A percentile compares a stretch with the other conserved stretches of the same genome.
Conservation (phyloP, 2,329 filamentous ascomycete genomes). For the Myriosclerotinia curreyana region DNA sequence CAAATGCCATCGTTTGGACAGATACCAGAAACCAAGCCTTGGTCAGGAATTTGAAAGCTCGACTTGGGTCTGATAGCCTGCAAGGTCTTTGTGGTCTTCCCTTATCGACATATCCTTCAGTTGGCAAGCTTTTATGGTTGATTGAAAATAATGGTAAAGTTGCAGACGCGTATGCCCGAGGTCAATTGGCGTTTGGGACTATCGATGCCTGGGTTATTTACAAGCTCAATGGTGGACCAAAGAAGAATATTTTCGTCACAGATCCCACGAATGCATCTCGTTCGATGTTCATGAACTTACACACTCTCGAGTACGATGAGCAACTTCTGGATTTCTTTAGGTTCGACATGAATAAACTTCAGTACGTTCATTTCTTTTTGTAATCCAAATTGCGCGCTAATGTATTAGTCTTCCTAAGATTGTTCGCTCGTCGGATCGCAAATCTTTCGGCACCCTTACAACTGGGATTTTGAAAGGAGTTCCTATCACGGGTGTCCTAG, state of each 20-base stretch:
- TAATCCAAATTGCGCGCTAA: not conserved
- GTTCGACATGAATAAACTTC: slow-evolving; percentile 54
- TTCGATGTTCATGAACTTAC: slow-evolving; percentile 93
- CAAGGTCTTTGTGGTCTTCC: slow-evolving; percentile 74
- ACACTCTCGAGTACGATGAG: slow-evolving; percentile 76
- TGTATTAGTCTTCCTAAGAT: slow-evolving; percentile 65
- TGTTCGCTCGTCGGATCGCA: slow-evolving; percentile 66
- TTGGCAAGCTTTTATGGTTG: slow-evolving; percentile 82
- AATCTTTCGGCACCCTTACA: slow-evolving; percentile 64
- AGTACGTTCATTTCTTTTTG: not conserved
- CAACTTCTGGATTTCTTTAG: slow-evolving; percentile 75
- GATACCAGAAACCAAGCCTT: slow-evolving; percentile 73
- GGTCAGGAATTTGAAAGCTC: slow-evolving; percentile 71
- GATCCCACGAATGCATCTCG: slow-evolving; percentile 85
- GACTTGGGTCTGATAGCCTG: slow-evolving; percentile 65
- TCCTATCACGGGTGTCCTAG: slow-evolving; percentile 72
- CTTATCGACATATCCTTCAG: slow-evolving; percentile 83
- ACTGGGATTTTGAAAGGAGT: slow-evolving; percentile 62
- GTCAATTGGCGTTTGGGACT: slow-evolving; percentile 77
- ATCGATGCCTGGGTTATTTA: slow-evolving; percentile 88
- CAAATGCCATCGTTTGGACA: slow-evolving; percentile 87
- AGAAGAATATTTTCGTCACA: slow-evolving; percentile 68
- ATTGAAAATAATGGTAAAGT: slow-evolving; percentile 69
- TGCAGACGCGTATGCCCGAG: slow-evolving; percentile 70
- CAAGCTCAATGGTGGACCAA: slow-evolving; percentile 71